Percentiles rank a stretch among this genome's conserved stretches.
phyloP scores from a whole-genome alignment of 2,329 filamentous ascomycete genomes.

The Tolypocladium guangdongense region DNA sequence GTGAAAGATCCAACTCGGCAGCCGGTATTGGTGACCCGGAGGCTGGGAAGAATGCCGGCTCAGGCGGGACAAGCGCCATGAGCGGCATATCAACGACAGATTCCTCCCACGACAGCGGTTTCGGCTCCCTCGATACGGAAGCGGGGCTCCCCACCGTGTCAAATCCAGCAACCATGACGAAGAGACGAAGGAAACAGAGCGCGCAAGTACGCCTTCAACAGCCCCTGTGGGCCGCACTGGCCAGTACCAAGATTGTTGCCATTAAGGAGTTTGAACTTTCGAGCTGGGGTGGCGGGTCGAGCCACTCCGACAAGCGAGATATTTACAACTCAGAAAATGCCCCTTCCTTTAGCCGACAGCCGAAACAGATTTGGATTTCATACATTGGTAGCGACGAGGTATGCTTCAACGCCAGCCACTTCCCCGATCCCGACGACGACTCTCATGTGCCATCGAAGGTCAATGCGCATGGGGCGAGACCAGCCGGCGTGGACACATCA shows the following conservation, averaged over 20 bases:
- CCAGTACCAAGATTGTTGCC: slow-evolving; percentile 93
- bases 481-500: slow-evolving; percentile 48
- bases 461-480: slow-evolving; percentile 21
- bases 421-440: slow-evolving; percentile 33
- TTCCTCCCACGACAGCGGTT: slow-evolving; percentile 21
- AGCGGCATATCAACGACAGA: not conserved
- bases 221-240: slow-evolving; percentile 86
- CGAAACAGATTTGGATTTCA: slow-evolving; percentile 69
- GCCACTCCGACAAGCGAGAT: slow-evolving; percentile 64
- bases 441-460: slow-evolving; percentile 10
- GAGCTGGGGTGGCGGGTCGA: slow-evolving; percentile 52
- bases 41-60: slow-evolving; percentile 35
- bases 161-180: slow-evolving; percentile 37
- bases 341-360: slow-evolving; percentile 53
- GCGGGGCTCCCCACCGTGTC: slow-evolving; percentile 21
- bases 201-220: slow-evolving; percentile 84
- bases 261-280: slow-evolving; percentile 85
- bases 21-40: slow-evolving; percentile 49
- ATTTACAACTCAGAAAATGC: slow-evolving; percentile 68
- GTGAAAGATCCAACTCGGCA: slow-evolving; percentile 43
- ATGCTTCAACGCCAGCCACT: slow-evolving; percentile 62
- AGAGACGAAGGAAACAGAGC: slow-evolving; percentile 84
- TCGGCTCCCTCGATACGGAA: slow-evolving; percentile 43
- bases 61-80: not conserved
- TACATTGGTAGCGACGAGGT: slow-evolving; percentile 71